phyloP scores from a whole-genome alignment of 2,329 filamentous ascomycete species.

The Colletotrichum simmondsii region DNA sequence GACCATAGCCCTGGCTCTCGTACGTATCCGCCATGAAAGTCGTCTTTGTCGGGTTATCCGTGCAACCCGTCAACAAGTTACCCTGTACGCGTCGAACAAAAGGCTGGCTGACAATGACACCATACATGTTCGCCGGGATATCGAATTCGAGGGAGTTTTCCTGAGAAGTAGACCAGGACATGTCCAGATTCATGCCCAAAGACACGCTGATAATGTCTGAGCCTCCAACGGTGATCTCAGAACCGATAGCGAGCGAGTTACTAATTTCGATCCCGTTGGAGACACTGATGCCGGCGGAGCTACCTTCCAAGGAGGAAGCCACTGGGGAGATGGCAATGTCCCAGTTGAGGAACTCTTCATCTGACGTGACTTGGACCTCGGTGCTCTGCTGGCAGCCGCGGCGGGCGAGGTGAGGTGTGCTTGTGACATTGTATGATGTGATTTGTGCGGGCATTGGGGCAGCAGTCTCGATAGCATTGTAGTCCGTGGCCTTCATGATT shows the following conservation, averaged over 20 bases:
- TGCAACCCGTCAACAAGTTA: slow-evolving; percentile 45
- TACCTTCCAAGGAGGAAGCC: slow-evolving; percentile 41
- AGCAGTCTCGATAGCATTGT: slow-evolving; percentile 23
- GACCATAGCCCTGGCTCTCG: slow-evolving; percentile 42
- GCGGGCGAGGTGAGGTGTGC: background rate
- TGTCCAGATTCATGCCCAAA: slow-evolving; percentile 37
- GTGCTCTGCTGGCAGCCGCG: slow-evolving; percentile 36
- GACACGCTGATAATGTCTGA: slow-evolving; percentile 33
- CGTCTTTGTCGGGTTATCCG: slow-evolving; percentile 40
- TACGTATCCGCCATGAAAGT: slow-evolving; percentile 48
- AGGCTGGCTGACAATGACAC: slow-evolving; percentile 51
- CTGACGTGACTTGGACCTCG: slow-evolving; percentile 40
- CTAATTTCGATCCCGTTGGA: slow-evolving; percentile 44
- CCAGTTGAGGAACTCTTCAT: slow-evolving; percentile 49
- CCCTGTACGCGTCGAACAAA: slow-evolving; percentile 44
- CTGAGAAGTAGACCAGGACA: slow-evolving; percentile 42
- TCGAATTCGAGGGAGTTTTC: slow-evolving; percentile 42
- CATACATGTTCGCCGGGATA: slow-evolving; percentile 48
- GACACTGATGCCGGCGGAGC: slow-evolving; percentile 40
- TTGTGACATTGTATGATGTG: slow-evolving; percentile 1
- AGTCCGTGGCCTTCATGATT: slow-evolving; percentile 40
- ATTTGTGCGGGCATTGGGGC: background rate
- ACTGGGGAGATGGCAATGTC: slow-evolving; percentile 50
- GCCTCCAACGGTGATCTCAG: slow-evolving; percentile 39
- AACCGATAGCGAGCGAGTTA: slow-evolving; percentile 42